Evolutionary conservation across 306 rosid species (phyloP).

Genomic region (Acacia acuminata): DNA sequence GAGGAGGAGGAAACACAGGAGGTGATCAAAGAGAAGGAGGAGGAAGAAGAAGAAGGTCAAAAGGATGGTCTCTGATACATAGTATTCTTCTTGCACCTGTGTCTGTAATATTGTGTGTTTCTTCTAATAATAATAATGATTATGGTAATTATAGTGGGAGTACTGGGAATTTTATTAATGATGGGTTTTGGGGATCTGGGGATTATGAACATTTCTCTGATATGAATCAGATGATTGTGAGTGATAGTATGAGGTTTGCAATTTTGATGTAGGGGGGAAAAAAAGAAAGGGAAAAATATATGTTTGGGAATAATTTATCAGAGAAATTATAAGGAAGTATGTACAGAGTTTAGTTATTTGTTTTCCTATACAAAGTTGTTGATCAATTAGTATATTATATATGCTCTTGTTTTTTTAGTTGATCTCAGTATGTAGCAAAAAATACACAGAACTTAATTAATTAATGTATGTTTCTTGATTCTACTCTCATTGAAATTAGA

Average conservation of each 20-base stretch:
- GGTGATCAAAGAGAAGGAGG: slow-evolving; percentile 31
- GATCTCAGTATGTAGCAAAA: background rate
- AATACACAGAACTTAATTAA: background rate
- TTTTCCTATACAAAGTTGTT: background rate
- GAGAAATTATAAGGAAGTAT: background rate
- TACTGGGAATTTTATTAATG: slow-evolving; percentile 38
- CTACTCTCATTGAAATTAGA: background rate
- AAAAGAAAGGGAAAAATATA: background rate
- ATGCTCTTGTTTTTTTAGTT: background rate
- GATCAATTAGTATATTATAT: background rate
- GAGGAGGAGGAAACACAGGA: slow-evolving; percentile 35
- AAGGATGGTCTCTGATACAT: slow-evolving; percentile 53
- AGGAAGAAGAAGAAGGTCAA: slow-evolving; percentile 46
- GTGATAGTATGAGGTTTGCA: slow-evolving; percentile 87
- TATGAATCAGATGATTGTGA: slow-evolving; percentile 69
- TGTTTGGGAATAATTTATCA: background rate
- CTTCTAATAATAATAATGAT: background rate
- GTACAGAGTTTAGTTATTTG: background rate
- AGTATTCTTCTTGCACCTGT: slow-evolving; percentile 66
- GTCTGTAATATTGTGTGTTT: slow-evolving; percentile 67
- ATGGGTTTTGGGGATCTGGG: slow-evolving; percentile 70
- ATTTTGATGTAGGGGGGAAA: slow-evolving; percentile 61
- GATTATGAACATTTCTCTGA: slow-evolving; percentile 69
- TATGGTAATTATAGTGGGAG: slow-evolving; percentile 32
- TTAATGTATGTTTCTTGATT: background rate